Conservation (phyloP, 2,329 filamentous ascomycete genomes). For the Akanthomyces muscarius region DNA sequence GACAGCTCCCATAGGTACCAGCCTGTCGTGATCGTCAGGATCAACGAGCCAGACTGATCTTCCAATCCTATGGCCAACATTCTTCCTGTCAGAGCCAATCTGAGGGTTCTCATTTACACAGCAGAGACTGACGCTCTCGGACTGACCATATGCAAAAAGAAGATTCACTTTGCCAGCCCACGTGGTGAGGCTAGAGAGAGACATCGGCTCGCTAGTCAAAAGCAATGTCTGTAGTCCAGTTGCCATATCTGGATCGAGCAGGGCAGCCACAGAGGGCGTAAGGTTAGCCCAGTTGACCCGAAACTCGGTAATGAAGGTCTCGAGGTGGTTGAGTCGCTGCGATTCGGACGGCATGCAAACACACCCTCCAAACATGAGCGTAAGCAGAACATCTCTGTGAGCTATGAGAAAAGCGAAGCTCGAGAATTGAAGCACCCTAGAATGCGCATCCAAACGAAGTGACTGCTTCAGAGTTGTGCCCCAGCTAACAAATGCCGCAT, state of each 20-base stretch:
- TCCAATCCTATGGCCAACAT: slow-evolving; percentile 14
- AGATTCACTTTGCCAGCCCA: slow-evolving; percentile 4
- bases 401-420: slow-evolving; percentile 13
- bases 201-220: not conserved
- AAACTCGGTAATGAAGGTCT: slow-evolving; percentile 12
- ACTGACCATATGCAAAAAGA: slow-evolving; percentile 3
- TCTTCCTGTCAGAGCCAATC: not conserved
- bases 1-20: slow-evolving; percentile 18
- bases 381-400: slow-evolving; percentile 7
- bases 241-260: not conserved
- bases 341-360: slow-evolving; percentile 18
- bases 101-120: not conserved
- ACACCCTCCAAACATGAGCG: slow-evolving; percentile 13
- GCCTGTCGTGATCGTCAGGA: slow-evolving; percentile 7
- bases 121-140: not conserved
- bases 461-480: not conserved
- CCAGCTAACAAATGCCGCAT: slow-evolving; percentile 16
- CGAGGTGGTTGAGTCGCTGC: slow-evolving; percentile 13
- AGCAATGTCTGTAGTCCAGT: not conserved
- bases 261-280: slow-evolving; percentile 10
- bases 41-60: slow-evolving; percentile 11
- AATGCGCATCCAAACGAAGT: not conserved
- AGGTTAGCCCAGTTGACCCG: slow-evolving; percentile 17
- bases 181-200: not conserved
- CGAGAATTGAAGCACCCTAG: slow-evolving; percentile 17